Conservation (phyloP, 495 filamentous ascomycete species). For the Thozetella sp. region DNA sequence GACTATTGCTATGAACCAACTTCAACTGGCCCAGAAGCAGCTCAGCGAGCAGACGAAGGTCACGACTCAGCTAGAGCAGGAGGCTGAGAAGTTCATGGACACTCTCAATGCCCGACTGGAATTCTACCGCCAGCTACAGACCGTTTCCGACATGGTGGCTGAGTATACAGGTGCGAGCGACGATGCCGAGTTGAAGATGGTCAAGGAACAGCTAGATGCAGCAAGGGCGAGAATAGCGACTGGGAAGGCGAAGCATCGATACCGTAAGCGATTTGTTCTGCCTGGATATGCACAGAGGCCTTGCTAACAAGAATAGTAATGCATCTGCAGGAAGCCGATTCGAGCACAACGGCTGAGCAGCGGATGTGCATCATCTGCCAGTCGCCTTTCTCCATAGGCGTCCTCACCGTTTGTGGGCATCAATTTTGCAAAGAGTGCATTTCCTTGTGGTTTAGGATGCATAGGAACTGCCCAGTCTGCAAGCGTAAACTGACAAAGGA, state of each 20-base stretch:
- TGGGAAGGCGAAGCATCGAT: conserved; percentile 70
- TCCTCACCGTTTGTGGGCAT: conserved; percentile 89
- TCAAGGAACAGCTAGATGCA: conserved; percentile 42
- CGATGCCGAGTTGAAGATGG: conserved; percentile 30
- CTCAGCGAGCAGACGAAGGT: conserved; percentile 67
- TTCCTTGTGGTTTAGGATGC: conserved; percentile 66
- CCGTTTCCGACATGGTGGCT: conserved; percentile 81
- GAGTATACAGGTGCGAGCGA: conserved; percentile 59
- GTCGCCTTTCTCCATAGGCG: conserved; percentile 69
- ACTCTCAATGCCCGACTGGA: conserved; percentile 82
- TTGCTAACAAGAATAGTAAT: conserved; percentile 33
- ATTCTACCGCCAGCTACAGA: conserved; percentile 87
- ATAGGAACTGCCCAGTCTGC: conserved; percentile 75
- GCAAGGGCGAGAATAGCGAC: conserved; percentile 56
- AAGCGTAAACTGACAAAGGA: conserved; percentile 60
- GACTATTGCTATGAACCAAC: conserved; percentile 51
- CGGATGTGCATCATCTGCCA: conserved; percentile 83
- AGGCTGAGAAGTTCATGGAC: conserved; percentile 73
- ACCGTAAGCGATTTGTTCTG: conserved; percentile 52
- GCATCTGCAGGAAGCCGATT: conserved; percentile 53
- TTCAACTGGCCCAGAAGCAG: conserved; percentile 62
- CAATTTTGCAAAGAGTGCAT: conserved; percentile 89
- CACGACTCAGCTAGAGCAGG: conserved; percentile 61
- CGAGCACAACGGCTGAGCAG: conserved; percentile 52
- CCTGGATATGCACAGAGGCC: neutral